Evolutionary conservation across 495 filamentous ascomycete genomes (phyloP).

Genomic region (Emericellopsis terricola): DNA sequence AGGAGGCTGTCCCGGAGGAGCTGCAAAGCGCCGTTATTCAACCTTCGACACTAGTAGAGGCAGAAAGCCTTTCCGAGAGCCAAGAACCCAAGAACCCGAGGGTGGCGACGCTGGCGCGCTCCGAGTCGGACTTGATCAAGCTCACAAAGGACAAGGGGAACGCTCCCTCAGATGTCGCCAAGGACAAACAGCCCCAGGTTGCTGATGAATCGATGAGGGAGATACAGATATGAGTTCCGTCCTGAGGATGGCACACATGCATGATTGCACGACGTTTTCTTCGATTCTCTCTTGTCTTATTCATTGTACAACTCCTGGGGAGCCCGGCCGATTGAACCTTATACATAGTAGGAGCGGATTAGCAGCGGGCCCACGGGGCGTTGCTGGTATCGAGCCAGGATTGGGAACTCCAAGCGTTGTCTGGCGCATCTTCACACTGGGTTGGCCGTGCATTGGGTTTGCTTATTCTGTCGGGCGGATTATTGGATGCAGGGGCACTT

Average conservation of each 20-base stretch:
- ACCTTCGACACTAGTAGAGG: conserved; percentile 26
- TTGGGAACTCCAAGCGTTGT: too few species aligned
- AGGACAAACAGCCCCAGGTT: conserved; percentile 14
- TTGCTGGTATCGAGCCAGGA: too few species aligned
- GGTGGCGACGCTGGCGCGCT: conserved; percentile 9
- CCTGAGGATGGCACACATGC: background rate
- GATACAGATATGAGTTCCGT: conserved; percentile 30
- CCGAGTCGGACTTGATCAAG: conserved; percentile 9
- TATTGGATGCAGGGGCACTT: too few species aligned
- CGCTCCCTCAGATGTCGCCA: background rate
- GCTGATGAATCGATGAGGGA: conserved; percentile 36
- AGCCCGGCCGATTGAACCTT: too few species aligned
- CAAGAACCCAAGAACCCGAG: conserved; percentile 8
- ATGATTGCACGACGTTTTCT: background rate
- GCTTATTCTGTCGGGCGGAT: too few species aligned
- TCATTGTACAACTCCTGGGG: too few species aligned
- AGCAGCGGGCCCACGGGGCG: too few species aligned
- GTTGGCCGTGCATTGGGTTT: too few species aligned
- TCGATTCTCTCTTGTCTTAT: too few species aligned
- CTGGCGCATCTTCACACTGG: too few species aligned
- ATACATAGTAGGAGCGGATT: too few species aligned
- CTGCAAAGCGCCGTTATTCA: conserved; percentile 9
- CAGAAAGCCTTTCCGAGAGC: conserved; percentile 29
- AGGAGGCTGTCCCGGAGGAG: conserved; percentile 18
- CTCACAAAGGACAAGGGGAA: conserved; percentile 6